Conservation (phyloP, 1,139 yeast species). For the Scheffersomyces lignicola region DNA sequence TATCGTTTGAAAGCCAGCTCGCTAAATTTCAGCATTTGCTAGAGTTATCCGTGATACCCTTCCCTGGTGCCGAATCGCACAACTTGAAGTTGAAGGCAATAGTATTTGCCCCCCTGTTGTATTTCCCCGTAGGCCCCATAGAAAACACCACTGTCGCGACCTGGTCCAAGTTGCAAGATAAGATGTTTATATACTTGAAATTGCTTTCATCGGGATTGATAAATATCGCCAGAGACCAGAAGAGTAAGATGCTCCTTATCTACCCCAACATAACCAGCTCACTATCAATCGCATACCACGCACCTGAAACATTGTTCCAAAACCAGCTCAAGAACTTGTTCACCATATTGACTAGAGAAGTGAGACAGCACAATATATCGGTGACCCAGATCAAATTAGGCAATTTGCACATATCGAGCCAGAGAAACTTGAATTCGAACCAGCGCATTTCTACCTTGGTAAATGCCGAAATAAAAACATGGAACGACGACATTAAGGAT, state of each 20-base stretch:
- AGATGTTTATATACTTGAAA: conserved; percentile 47
- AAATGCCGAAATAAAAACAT: conserved; percentile 40
- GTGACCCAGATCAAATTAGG: conserved; percentile 51
- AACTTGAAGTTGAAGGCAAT: conserved; percentile 55
- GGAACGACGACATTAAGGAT: conserved; percentile 39
- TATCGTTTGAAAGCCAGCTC: conserved; percentile 31
- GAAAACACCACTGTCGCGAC: conserved; percentile 54
- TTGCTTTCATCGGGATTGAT: conserved; percentile 59
- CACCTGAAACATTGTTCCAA: conserved; percentile 47
- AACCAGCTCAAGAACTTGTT: conserved; percentile 36
- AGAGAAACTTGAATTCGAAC: conserved; percentile 21
- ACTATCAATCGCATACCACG: conserved; percentile 48
- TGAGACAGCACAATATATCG: conserved; percentile 39
- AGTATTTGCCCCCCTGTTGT: conserved; percentile 61
- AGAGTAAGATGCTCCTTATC: conserved; percentile 44
- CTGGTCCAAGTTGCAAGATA: conserved; percentile 54
- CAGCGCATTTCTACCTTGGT: conserved; percentile 31
- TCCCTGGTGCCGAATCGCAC: conserved; percentile 57
- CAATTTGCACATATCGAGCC: conserved; percentile 41
- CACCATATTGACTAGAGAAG: conserved; percentile 40
- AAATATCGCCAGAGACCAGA: conserved; percentile 50
- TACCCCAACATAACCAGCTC: conserved; percentile 46
- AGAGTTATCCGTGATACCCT: conserved; percentile 41
- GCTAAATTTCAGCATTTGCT: conserved; percentile 42
- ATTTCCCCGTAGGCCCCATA: conserved; percentile 69